Percentiles rank a stretch among this genome's conserved stretches.
These are phyloP conservation scores for Petunia axillaris DNA, from an alignment of 257 asterid species.

Conservation along the genomic window DNA sequence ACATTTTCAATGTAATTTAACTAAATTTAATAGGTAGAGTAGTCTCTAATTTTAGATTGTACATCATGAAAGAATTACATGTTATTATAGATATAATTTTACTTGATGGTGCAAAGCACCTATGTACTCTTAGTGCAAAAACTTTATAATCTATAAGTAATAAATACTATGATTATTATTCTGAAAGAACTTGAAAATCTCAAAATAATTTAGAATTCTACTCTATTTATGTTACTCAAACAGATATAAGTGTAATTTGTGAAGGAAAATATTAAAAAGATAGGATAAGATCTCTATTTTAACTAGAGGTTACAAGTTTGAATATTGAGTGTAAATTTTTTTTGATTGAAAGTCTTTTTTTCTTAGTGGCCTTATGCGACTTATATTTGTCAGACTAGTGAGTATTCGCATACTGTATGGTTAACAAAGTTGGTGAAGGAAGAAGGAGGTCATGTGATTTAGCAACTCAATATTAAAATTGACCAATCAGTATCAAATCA, in stretches of 20 bases:
- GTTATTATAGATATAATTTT: neutral
- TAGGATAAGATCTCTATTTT: too few relatives aligned
- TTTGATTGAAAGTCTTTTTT: too few relatives aligned
- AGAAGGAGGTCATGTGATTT: neutral
- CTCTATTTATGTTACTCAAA: neutral
- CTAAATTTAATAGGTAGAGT: neutral
- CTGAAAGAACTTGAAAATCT: neutral
- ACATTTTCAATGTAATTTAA: neutral
- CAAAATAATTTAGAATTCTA: neutral
- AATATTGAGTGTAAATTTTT: too few relatives aligned
- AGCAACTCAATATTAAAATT: constrained; percentile 13
- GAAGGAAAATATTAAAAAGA: too few relatives aligned
- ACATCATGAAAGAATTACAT: too few relatives aligned
- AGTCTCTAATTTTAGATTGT: too few relatives aligned
- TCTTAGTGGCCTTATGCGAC: too few relatives aligned
- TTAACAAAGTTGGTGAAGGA: neutral
- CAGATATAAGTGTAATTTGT: too few relatives aligned
- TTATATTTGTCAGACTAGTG: too few relatives aligned
- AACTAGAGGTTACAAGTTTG: too few relatives aligned
- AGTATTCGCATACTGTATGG: too few relatives aligned
- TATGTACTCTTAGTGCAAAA: neutral
- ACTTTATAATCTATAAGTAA: neutral
- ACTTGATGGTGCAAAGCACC: neutral
- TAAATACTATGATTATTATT: neutral
- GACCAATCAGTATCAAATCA: neutral